A percentile compares a stretch with the other conserved stretches of the same genome.
These are phyloP conservation scores for Ophiostoma fasciatum DNA, from an alignment of 2,329 filamentous ascomycete genomes.

Conservation along the genomic window DNA sequence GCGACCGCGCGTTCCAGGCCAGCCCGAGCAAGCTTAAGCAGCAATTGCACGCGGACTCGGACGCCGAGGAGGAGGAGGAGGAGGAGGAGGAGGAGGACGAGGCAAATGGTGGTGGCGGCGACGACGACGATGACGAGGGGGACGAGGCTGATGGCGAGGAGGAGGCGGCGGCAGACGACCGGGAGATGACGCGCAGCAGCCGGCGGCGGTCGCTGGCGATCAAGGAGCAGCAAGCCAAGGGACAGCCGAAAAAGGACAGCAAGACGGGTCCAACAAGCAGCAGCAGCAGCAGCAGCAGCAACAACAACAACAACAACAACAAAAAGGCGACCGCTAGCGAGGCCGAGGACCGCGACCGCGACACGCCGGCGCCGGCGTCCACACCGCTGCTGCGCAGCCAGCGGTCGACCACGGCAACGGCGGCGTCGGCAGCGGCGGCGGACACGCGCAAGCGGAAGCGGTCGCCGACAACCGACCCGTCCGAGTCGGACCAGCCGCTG, in stretches of 20 bases:
- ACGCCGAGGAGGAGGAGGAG: constrained; percentile 22
- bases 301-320: constrained; percentile 14
- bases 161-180: constrained; percentile 7
- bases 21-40: constrained; percentile 67
- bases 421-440: too few species aligned
- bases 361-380: background rate
- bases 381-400: constrained; percentile 7
- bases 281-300: too few species aligned
- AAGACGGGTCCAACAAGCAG: constrained; percentile 15
- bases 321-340: constrained; percentile 20
- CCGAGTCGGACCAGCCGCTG: constrained; percentile 31
- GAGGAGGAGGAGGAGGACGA: constrained; percentile 25
- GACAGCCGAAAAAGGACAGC: constrained; percentile 10
- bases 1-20: constrained; percentile 11
- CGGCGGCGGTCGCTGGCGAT: constrained; percentile 16
- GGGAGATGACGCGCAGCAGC: constrained; percentile 1
- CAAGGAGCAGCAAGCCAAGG: constrained; percentile 16
- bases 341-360: constrained; percentile 7
- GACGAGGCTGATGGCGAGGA: constrained; percentile 20
- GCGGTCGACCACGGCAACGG: constrained; percentile 15
- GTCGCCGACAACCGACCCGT: constrained; percentile 27
- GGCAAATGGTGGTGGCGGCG: constrained; percentile 18
- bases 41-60: constrained; percentile 24
- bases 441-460: constrained; percentile 37
- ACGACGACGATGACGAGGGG: constrained; percentile 15